Base-by-base conservation (phyloP, 2,329 filamentous ascomycete genomes). In the Ophiosphaerella korrae region DNA sequence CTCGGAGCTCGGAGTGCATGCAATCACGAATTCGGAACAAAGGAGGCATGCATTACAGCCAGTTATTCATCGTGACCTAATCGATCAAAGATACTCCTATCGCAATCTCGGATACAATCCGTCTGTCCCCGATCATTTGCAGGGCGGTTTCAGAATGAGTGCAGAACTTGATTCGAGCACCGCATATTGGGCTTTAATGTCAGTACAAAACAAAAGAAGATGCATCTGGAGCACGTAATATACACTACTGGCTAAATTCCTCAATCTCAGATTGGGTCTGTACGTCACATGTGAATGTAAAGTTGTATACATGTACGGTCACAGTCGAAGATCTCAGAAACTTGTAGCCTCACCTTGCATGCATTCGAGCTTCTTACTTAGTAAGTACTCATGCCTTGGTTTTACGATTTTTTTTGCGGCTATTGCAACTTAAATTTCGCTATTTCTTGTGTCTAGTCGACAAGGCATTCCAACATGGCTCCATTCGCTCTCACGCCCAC, bases 401-500 rank as follows among this genome's bases (percentile, higher is more conserved):
- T 7, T 35, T 16, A 7, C 18, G 18, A 21, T 35, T n/a, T 35
- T n/a, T 5, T 6, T 29, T 29, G 26, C 26, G 8, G 23, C 11
- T 42, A 3, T 29, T 16, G n/a, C 24, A 21, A 14, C 6, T 6
- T 32, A 2, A 12, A 31, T 24, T 24, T 32, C 18, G 26, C 26
- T 6, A 11, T 29, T 21, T 21, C 18, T 21, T 29, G 26, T 6
- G 26, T 11, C 6, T 6, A 9, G 13, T 3, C 14, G 13, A 13
- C 7, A n/a, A 13, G 13, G 2, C 12, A 2, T 32, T 33, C 18
- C 21, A 33, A 35, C 5, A 42, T 63, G 60, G 60, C 60, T n/a
- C 60, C 60, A 5, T 58, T 59, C 24, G 55, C 57, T 36, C 49
- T 61, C n/a, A 59, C 55, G 18, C 58, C 60, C 21, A 53, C 48